Conservation (phyloP, 2,329 filamentous ascomycete species). For the Arthrinium puccinioides region DNA sequence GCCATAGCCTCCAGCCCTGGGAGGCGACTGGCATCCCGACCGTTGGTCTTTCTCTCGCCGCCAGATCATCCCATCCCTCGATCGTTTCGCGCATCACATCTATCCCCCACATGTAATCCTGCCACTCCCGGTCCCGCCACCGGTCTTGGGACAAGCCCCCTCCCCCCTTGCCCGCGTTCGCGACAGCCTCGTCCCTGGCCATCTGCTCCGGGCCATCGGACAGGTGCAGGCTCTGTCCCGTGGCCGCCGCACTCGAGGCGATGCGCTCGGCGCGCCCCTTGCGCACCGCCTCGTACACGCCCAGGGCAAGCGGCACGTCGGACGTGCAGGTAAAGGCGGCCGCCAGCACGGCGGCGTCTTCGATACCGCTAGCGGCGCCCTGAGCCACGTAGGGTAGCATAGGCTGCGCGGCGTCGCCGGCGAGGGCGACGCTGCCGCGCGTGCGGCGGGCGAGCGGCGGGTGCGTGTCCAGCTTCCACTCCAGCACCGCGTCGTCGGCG, state of each 20-base stretch:
- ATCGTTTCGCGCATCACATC: constrained; percentile 5
- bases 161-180: background rate
- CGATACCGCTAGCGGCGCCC: constrained; percentile 58
- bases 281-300: background rate
- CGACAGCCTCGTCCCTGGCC: background rate
- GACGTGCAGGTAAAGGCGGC: background rate
- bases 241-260: background rate
- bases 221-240: background rate
- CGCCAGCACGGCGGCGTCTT: constrained; percentile 32
- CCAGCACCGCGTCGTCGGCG: constrained; percentile 56
- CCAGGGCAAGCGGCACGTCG: background rate
- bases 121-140: background rate
- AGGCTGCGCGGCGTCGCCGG: constrained; percentile 56
- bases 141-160: background rate
- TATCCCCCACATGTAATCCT: background rate
- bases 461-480: constrained; percentile 59
- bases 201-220: background rate
- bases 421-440: constrained; percentile 40
- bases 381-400: constrained; percentile 58
- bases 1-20: too few relatives aligned
- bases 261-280: background rate
- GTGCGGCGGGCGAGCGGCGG: constrained; percentile 57
- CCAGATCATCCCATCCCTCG: background rate
- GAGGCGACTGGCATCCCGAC: too few relatives aligned
- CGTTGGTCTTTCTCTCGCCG: too few relatives aligned